Base-by-base conservation (phyloP, 225 moss, liverwort and hornwort species). In the Anthoceros angustus region DNA sequence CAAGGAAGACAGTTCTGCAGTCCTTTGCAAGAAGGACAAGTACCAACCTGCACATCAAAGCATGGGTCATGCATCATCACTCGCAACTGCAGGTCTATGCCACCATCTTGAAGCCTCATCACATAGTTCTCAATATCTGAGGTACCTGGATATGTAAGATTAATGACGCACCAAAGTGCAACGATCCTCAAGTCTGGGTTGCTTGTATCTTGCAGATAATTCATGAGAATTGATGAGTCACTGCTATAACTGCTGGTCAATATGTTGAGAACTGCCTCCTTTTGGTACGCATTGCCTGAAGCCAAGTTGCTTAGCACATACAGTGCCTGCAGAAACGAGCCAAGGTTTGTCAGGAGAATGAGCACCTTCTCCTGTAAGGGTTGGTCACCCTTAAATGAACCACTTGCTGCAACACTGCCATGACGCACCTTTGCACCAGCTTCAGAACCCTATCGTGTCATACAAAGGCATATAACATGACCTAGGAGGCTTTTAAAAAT, bases 1-100 rank as follows among this genome's bases (percentile, higher is more conserved):
- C n/a, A n/a, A n/a, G 4, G 32, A 32, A 32, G 32, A 32, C 32
- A 32, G 2, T 32, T 1, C 32, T 32, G 2, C 32, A 1, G 32
- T 32, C 1, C 32, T 32, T 32, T 32, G 32, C 32, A 32, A 32
- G 2, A 32, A 4, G 32, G 32, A 32, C 4, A 4, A 8, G 6
- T 55, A 55, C 18, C 18, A n/a, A 98, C 95, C 88, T 89, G 88
- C 23, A 98, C 95, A 76, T 98, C 95, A 74, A 98, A 77, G 73
- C 95, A 98, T 66, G 91, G 88, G 75, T 98, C 95, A 74, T 98
- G 91, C 71, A 77, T 81, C 95, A 98, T 88, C 74, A 76, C 91
- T 26, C 69, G 75, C 26, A 98, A 77, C 73, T 88, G 84, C 26
- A 81, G 72, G 78, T 91, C 88, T 62, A 98, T 71, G 39, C 95